Conservation (phyloP, 2,329 filamentous ascomycete genomes). For the Cercospora nicotianae region DNA sequence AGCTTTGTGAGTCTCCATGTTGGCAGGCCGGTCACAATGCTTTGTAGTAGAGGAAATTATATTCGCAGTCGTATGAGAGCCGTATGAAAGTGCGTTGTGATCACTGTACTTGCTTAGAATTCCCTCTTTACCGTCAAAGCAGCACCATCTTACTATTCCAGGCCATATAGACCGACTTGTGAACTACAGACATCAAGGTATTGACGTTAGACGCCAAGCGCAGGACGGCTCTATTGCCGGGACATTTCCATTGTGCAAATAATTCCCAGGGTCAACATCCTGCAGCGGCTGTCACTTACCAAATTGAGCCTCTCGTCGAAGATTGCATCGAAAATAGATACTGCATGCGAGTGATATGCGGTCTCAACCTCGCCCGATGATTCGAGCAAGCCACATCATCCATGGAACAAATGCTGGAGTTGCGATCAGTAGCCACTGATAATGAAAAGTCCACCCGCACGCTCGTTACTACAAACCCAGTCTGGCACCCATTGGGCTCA, state of each 20-base stretch:
- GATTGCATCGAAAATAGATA: background rate
- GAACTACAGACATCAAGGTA: background rate
- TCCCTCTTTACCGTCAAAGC: background rate
- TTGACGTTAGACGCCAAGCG: background rate
- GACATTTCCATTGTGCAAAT: background rate
- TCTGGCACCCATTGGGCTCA: background rate
- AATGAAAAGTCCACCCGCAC: background rate
- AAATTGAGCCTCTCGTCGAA: background rate
- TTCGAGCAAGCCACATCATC: background rate
- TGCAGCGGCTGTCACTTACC: background rate
- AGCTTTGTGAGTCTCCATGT: background rate
- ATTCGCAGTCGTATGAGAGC: too few relatives aligned
- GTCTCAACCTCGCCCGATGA: background rate
- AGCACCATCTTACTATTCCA: background rate
- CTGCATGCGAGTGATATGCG: background rate
- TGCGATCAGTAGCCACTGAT: background rate
- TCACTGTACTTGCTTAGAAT: too few relatives aligned
- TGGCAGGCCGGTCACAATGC: background rate
- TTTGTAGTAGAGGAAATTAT: background rate
- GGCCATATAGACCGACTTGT: background rate
- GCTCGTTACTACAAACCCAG: background rate
- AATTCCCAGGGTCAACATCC: background rate
- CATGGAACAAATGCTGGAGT: background rate
- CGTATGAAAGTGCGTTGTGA: too few relatives aligned
- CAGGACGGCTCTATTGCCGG: background rate